Conservation (phyloP, 306 rosid species). For the Rubus parviflorus region DNA sequence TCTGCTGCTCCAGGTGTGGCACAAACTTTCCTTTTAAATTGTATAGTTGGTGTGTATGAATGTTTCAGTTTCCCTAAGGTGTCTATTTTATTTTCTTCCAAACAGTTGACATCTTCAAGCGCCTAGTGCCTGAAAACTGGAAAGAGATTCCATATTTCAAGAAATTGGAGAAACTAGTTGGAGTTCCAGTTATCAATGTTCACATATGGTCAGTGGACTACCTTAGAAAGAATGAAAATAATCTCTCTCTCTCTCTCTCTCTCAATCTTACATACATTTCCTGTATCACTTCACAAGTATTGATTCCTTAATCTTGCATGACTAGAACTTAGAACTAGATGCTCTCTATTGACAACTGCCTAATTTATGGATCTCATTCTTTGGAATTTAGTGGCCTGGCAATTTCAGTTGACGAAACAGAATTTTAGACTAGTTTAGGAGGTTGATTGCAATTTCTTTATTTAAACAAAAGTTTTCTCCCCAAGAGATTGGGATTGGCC, state of each 20-base stretch:
- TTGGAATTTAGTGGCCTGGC: constrained; percentile 11
- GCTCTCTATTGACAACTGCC: constrained; percentile 9
- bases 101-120: constrained; percentile 92
- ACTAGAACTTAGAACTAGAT: constrained; percentile 1
- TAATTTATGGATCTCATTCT: constrained; percentile 7
- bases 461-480: background rate
- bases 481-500: background rate
- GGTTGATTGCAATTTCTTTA: constrained; percentile 18
- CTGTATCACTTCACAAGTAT: constrained; percentile 12
- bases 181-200: constrained; percentile 94
- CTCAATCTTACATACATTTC: background rate
- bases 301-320: background rate
- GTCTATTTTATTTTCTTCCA: constrained; percentile 14
- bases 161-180: constrained; percentile 85
- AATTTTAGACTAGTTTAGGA: background rate
- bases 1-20: constrained; percentile 84
- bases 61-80: constrained; percentile 27
- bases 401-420: constrained; percentile 11
- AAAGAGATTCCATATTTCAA: constrained; percentile 86
- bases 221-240: background rate
- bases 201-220: constrained; percentile 78
- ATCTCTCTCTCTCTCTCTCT: background rate
- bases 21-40: constrained; percentile 3
- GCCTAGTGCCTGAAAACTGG: constrained; percentile 84
- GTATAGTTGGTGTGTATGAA: background rate